phyloP scores from a whole-genome alignment of 139 green algal species.

The Mychonastes homosphaera region DNA sequence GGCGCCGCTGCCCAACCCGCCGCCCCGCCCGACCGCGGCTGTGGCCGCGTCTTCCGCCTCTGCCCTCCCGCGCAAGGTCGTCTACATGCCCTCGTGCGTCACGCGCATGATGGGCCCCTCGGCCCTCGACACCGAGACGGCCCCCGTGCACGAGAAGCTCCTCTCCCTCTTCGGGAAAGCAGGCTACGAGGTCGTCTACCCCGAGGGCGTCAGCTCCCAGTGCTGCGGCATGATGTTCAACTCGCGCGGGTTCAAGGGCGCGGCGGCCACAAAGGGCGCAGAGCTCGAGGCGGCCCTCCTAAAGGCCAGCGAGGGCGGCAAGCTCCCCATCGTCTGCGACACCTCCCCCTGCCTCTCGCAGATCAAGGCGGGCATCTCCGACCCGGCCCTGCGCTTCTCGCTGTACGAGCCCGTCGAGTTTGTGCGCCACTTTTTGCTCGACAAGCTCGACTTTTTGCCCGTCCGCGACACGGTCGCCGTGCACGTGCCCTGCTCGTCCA shows the following conservation, averaged over 20 bases:
- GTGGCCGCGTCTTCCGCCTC: neutral
- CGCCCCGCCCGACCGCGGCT: neutral
- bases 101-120: constrained; percentile 91
- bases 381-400: constrained; percentile 64
- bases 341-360: constrained; percentile 82
- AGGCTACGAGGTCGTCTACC: constrained; percentile 69
- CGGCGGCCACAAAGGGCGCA: constrained; percentile 43
- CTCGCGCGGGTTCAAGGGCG: constrained; percentile 76
- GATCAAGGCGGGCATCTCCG: constrained; percentile 52
- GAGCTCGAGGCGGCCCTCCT: constrained; percentile 72
- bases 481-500: constrained; percentile 93
- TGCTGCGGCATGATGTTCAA: constrained; percentile 98
- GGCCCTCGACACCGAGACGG: constrained; percentile 51
- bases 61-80: constrained; percentile 55
- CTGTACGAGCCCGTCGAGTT: constrained; percentile 95
- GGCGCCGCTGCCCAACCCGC: constrained; percentile 22
- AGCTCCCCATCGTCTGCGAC: constrained; percentile 86
- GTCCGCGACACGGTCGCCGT: constrained; percentile 75
- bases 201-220: constrained; percentile 49
- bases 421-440: constrained; percentile 80
- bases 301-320: constrained; percentile 75
- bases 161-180: constrained; percentile 83
- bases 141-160: constrained; percentile 80
- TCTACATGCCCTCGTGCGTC: constrained; percentile 88
- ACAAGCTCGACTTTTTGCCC: constrained; percentile 84